Conservation (phyloP, 306 rosid genomes). For the Calophaca sinica region DNA sequence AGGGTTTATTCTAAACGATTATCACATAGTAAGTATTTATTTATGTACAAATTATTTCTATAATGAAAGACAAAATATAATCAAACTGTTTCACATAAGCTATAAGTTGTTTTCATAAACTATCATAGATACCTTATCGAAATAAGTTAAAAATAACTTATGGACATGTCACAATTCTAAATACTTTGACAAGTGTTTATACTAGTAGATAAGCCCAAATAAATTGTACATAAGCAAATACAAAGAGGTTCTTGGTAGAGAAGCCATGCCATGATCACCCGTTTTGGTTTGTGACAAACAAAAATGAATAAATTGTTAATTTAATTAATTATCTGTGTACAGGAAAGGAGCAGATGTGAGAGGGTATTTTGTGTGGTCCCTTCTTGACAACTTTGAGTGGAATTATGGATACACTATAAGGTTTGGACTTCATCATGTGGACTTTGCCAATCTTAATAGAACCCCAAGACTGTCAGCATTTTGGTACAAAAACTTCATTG, state of each 20-base stretch:
- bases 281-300: neutral
- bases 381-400: constrained; percentile 75
- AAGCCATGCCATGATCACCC: neutral
- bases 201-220: too few relatives aligned
- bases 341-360: constrained; percentile 67
- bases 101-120: too few relatives aligned
- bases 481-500: constrained; percentile 63
- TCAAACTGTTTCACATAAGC: too few relatives aligned
- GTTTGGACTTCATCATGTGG: constrained; percentile 63
- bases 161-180: too few relatives aligned
- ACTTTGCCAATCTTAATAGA: constrained; percentile 58
- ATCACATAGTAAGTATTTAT: too few relatives aligned
- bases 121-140: too few relatives aligned
- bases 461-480: constrained; percentile 56
- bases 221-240: too few relatives aligned
- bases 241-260: neutral
- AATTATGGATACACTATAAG: constrained; percentile 48
- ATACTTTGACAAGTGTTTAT: too few relatives aligned
- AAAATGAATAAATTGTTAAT: neutral
- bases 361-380: constrained; percentile 71
- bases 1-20: too few relatives aligned
- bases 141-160: too few relatives aligned
- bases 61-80: too few relatives aligned
- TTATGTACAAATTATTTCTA: too few relatives aligned
- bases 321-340: neutral